Base-by-base conservation (phyloP, 345 rosid species). In the Excoecaria agallocha region DNA sequence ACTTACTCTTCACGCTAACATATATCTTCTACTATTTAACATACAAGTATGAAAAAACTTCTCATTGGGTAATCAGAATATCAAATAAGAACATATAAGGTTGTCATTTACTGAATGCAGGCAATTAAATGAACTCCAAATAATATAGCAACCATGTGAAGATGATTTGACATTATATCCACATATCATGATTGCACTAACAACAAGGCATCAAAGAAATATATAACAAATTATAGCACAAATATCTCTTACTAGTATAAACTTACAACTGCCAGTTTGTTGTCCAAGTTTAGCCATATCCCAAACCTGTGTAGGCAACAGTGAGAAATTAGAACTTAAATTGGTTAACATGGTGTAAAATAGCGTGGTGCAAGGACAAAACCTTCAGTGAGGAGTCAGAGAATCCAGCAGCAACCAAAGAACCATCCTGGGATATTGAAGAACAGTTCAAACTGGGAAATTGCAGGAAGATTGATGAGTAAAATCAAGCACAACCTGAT, bases 341-440 rank as follows among this genome's bases (percentile, higher is more conserved):
- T 35, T 19, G 73, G 59, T 20, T 8, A 30, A 17, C 38, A 76
- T 57, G 65, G 43, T 65, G 12, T 39, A 59, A 39, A 20, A n/a
- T 49, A 24, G 56, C 54, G 4, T n/a, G 13, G 30, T 52, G 63
- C 69, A 55, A 71, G 22, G 13, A 70, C 43, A 73, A 62, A 66
- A 88, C 98, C 97, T 96, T 96, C 75, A 91, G 75, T 30, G 98
- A 93, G 69, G 98, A 96, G 84, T 93, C 98, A 69, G 99, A 90
- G 85, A 93, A 96, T 49, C 99, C 99, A 79, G 93, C 92, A 76
- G 91, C 93, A 76, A 96, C 93, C 87, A 96, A 78, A 77, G 99
- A 91, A 72, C 99, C 99, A 85, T 96, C 98, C 74, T 91, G 97
- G 62, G 98, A 93, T 82, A 96, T 87, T 68, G 98, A 89, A 58